Percentiles rank a stretch among this genome's conserved stretches.
Evolutionary conservation across 441 rosid genomes (phyloP).

Genomic region (Aleurites moluccanus): DNA sequence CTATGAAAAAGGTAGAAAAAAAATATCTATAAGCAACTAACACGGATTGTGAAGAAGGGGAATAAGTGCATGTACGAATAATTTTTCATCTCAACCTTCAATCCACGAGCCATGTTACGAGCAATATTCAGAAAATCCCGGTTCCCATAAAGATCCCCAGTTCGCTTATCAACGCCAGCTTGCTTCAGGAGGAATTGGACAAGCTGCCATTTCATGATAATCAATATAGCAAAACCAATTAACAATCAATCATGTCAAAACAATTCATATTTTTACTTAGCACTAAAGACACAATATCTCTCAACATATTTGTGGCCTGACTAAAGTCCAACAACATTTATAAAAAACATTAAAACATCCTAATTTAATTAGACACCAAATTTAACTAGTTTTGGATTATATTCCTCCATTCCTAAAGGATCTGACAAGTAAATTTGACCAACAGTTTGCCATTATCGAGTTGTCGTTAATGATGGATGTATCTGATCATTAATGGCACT

Average conservation of each 20-base stretch:
- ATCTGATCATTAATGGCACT: not conserved
- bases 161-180: conserved; percentile 91
- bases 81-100: conserved; percentile 55
- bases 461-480: not conserved
- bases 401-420: not conserved
- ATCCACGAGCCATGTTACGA: conserved; percentile 99
- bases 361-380: not conserved
- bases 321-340: conserved; percentile 5
- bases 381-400: not conserved
- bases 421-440: not conserved
- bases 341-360: conserved; percentile 6
- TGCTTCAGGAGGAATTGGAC: conserved; percentile 93
- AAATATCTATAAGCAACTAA: conserved; percentile 14
- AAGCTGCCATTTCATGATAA: conserved; percentile 55
- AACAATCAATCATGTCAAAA: not conserved
- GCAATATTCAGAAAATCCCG: conserved; percentile 93
- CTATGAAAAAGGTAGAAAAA: conserved; percentile 33
- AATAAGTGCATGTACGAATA: not conserved
- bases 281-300: conserved; percentile 9
- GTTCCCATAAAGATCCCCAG: conserved; percentile 92
- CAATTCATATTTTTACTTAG: not conserved
- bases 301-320: not conserved
- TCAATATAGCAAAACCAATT: conserved; percentile 28
- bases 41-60: not conserved
- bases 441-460: not conserved